These are phyloP conservation scores for Coemansia sp. DNA, from an alignment of 192 early-diverging fungal genomes.

Conservation along the genomic window DNA sequence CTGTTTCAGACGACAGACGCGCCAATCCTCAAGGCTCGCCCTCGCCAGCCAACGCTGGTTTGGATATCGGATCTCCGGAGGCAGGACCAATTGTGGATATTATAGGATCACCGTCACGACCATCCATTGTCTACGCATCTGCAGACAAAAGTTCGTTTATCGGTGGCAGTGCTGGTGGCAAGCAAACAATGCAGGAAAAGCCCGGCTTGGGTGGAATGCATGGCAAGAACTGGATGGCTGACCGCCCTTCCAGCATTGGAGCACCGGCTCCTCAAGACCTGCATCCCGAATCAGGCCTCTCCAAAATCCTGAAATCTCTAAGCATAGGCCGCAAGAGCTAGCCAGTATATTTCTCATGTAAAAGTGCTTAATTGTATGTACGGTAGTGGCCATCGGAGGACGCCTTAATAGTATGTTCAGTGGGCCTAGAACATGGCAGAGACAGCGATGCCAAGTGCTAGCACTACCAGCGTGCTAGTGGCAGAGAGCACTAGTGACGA, in stretches of 20 bases:
- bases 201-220: constrained; percentile 29
- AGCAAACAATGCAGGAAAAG: constrained; percentile 19
- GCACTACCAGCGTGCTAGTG: neutral
- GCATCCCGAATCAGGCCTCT: constrained; percentile 34
- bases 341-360: neutral
- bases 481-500: neutral
- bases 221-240: constrained; percentile 49
- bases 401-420: neutral
- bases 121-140: constrained; percentile 31
- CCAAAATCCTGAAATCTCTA: constrained; percentile 20
- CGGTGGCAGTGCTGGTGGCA: constrained; percentile 24
- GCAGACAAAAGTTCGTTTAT: constrained; percentile 15
- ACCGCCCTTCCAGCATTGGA: constrained; percentile 40
- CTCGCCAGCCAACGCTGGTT: neutral
- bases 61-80: constrained; percentile 24
- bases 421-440: neutral
- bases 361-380: neutral
- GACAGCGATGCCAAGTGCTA: neutral
- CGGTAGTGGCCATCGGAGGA: neutral
- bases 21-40: neutral
- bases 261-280: constrained; percentile 16
- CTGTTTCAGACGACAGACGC: neutral
- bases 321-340: constrained; percentile 11
- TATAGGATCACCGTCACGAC: constrained; percentile 23
- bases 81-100: constrained; percentile 28